Percentiles rank a stretch among this genome's conserved stretches.
phyloP scores from a whole-genome alignment of 1,139 yeast genomes.

The Kodamaea derodonti region DNA sequence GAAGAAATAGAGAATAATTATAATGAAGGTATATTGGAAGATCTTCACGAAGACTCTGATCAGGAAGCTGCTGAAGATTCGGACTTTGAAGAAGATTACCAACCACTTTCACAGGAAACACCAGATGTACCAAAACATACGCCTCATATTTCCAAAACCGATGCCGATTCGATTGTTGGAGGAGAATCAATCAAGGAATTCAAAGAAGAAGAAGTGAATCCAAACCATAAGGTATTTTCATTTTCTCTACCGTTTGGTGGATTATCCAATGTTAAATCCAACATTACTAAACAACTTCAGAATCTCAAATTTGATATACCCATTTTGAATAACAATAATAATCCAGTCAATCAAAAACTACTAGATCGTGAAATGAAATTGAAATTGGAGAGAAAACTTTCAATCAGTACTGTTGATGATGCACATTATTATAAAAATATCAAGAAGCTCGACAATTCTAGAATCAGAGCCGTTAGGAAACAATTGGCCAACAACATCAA shows the following conservation, averaged over 20 bases:
- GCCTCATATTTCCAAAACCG: conserved; percentile 20
- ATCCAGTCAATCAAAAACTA: conserved; percentile 15
- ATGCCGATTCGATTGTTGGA: conserved; percentile 41
- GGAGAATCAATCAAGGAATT: conserved; percentile 25
- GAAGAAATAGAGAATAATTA: no score
- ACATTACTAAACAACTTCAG: conserved; percentile 22
- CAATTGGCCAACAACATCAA: conserved; percentile 52
- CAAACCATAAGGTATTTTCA: conserved; percentile 31
- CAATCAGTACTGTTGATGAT: conserved; percentile 63
- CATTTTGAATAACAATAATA: conserved; percentile 14
- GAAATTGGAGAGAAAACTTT: conserved; percentile 52
- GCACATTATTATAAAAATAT: conserved; percentile 51
- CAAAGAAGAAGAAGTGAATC: conserved; percentile 5
- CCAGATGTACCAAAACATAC: no score
- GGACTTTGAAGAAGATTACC: no score
- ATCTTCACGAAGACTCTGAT: no score
- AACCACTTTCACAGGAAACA: no score
- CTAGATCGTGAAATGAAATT: conserved; percentile 34
- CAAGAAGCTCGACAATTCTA: conserved; percentile 60
- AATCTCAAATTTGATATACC: conserved; percentile 19
- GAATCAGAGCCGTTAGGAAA: conserved; percentile 65
- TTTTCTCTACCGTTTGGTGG: conserved; percentile 41
- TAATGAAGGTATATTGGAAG: no score
- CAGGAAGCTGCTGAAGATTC: no score
- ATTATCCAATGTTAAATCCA: conserved; percentile 23